These are phyloP conservation scores for Suhomyces coccinellae DNA, from an alignment of 1,139 yeast genomes.

Conservation along the genomic window DNA sequence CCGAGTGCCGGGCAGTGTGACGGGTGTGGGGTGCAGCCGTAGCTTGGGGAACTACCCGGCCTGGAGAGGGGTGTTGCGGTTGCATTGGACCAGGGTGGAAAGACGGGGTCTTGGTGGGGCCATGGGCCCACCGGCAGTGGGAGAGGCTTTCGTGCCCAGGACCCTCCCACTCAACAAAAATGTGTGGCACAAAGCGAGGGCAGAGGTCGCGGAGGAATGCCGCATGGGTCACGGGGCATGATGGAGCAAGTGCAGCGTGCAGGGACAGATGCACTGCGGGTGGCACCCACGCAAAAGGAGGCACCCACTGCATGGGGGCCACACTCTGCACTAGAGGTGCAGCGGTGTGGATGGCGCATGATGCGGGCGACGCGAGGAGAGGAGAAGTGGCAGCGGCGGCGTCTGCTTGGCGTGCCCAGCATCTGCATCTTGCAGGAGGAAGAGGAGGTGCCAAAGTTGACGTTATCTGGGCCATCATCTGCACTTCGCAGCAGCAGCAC, in stretches of 20 bases:
- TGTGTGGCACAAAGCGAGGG: background rate
- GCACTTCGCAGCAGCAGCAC: too few relatives aligned
- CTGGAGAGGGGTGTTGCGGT: background rate
- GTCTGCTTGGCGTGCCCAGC: too few relatives aligned
- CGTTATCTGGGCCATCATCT: too few relatives aligned
- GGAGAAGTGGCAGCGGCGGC: too few relatives aligned
- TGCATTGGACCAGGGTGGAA: background rate
- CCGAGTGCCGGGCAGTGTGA: too few relatives aligned
- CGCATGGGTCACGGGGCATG: background rate
- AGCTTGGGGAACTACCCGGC: background rate
- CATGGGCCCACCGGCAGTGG: background rate
- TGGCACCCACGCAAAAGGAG: too few relatives aligned
- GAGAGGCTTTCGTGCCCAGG: background rate
- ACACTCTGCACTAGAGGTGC: too few relatives aligned
- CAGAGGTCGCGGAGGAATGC: background rate
- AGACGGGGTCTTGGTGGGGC: background rate
- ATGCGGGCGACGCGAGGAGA: too few relatives aligned
- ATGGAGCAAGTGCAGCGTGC: background rate
- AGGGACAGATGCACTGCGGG: background rate
- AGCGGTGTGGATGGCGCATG: too few relatives aligned
- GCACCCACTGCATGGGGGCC: too few relatives aligned
- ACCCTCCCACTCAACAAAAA: background rate
- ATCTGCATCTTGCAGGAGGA: too few relatives aligned
- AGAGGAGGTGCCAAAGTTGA: too few relatives aligned
- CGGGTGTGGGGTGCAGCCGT: background rate